Percentiles rank a stretch among this genome's conserved stretches.
phyloP scores from a whole-genome alignment of 495 filamentous ascomycete genomes.

The Penicillium nucicola region DNA sequence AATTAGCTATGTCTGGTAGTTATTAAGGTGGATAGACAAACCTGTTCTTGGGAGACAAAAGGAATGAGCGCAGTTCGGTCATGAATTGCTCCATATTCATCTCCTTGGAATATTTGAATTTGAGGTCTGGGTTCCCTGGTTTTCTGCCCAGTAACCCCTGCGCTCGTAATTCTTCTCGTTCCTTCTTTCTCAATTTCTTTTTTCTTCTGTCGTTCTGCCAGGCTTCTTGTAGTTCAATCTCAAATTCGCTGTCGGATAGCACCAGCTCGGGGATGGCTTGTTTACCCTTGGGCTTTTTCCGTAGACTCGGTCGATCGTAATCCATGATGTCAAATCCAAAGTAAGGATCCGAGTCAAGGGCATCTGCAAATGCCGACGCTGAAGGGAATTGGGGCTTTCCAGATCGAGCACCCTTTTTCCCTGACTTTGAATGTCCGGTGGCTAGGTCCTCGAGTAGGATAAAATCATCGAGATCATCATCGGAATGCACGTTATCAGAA shows the following conservation, averaged over 20 bases:
- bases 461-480: slow-evolving; percentile 13
- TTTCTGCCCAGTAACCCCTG: slow-evolving; percentile 75
- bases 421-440: slow-evolving; percentile 3
- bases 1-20: slow-evolving; percentile 1
- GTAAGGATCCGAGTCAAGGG: slow-evolving; percentile 58
- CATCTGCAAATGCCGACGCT: slow-evolving; percentile 63
- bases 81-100: slow-evolving; percentile 70
- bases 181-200: slow-evolving; percentile 76
- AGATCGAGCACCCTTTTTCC: slow-evolving; percentile 6
- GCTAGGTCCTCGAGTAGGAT: slow-evolving; percentile 18
- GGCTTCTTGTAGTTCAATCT: slow-evolving; percentile 52
- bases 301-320: slow-evolving; percentile 61
- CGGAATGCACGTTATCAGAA: slow-evolving; percentile 3
- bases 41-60: slow-evolving; percentile 61
- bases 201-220: slow-evolving; percentile 78
- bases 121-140: slow-evolving; percentile 59
- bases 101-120: slow-evolving; percentile 67
- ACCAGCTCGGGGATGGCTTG: slow-evolving; percentile 44
- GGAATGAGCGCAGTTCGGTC: slow-evolving; percentile 66
- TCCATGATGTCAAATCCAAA: slow-evolving; percentile 82
- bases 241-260: slow-evolving; percentile 73
- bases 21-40: slow-evolving; percentile 34
- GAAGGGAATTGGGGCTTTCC: slow-evolving; percentile 49
- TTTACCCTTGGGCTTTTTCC: slow-evolving; percentile 56
- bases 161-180: slow-evolving; percentile 73